Evolutionary conservation across 164 flowering plant genomes (phyloP), one percentile per base, ranked within the genome.

Genomic region (Sedum album): DNA sequence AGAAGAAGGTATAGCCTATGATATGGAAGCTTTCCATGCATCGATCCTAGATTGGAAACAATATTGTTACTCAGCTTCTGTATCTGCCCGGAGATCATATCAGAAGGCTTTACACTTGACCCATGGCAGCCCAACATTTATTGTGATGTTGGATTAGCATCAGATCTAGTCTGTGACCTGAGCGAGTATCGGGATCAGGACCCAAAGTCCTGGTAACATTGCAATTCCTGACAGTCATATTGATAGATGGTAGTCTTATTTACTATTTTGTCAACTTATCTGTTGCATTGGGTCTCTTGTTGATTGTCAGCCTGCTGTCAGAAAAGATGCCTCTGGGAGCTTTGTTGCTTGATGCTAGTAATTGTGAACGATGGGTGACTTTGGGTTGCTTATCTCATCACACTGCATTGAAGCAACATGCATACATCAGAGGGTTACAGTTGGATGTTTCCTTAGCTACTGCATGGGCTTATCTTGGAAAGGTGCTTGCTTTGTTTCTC

Each of bases 381-480:
- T 74, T 95, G 76, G 98, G 97, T 60, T 89, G 90, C 71, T 74
- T 92, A 63, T 86, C 96, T 39, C 42, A 51, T 53, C 66, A 83
- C 66, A 72, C 51, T 70, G 82, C 88, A 60, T 75, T 95, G 76
- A 85, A 77, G 75, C 97, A 92, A 75, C 97, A 95, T 85, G 91
- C 96, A 70, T 79, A 84, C 14, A 83, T 95, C 69, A 81, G 99
- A 76, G 94, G 82, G 53, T 77, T 95, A 81, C 97, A 90, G 23
- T 79, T 95, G 80, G 91, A 92, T 85, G 84, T 82, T 69, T 90
- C 99, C 72, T 80, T 83, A 70, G 94, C 99, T 70, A 76, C 73
- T 73, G 96, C 97, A 36, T 95, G 97, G 99, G 96, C 94, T 31
- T 85, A 78, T 72, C 90, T 95, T 39, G 99, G 99, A 79, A 83